A percentile compares a stretch with the other conserved stretches of the same genome.
Conservation (phyloP, 495 filamentous ascomycete species). For the Neurospora sp. region DNA sequence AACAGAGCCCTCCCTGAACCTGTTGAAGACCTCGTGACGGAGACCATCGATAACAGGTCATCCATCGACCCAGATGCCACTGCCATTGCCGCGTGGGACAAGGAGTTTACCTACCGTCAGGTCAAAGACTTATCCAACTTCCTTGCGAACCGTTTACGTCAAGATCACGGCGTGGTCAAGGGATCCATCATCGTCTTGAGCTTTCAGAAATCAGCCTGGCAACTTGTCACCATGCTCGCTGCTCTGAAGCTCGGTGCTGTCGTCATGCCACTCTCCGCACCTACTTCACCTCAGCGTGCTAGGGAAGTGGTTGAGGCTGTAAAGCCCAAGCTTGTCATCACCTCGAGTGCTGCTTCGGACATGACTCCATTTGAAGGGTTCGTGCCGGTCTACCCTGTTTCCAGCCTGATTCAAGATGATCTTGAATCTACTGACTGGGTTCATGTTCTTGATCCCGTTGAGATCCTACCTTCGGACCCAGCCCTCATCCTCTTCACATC, state of each 20-base stretch:
- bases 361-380: background rate
- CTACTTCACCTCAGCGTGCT: background rate
- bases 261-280: background rate
- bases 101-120: background rate
- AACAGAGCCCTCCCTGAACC: background rate
- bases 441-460: no score
- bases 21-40: background rate
- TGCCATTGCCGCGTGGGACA: background rate
- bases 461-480: background rate
- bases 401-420: background rate
- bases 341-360: background rate
- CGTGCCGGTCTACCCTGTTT: background rate
- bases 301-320: background rate
- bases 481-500: constrained; percentile 44
- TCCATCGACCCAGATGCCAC: background rate
- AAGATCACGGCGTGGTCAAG: background rate
- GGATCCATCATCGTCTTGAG: background rate
- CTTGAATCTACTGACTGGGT: background rate
- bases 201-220: background rate
- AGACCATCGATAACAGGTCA: background rate
- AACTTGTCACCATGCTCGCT: background rate
- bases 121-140: background rate
- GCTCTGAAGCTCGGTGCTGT: background rate
- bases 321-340: background rate
- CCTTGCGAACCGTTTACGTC: background rate